Base-by-base conservation (phyloP, 345 rosid species). In the Balakata baccata region DNA sequence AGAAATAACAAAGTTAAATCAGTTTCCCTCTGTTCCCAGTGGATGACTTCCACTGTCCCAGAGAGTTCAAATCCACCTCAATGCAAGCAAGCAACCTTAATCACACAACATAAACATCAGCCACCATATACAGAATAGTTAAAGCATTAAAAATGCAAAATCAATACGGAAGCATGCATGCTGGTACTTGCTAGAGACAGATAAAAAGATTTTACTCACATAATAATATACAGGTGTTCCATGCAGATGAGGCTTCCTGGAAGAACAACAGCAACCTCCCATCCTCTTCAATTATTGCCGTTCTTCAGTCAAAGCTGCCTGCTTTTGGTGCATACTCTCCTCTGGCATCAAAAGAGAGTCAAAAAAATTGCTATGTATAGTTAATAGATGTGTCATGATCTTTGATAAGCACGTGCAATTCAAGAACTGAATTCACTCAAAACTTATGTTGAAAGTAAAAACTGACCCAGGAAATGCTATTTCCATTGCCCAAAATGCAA, bases 221-320 rank as follows among this genome's bases (percentile, higher is more conserved):
- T 93, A 91, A 68, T 88, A 93, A 80, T 87, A 93, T 11, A 88
- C 84, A 57, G 98, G 94, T 25, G 98, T 78, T 70, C 92, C 92
- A 81, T 85, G 89, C 29, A 93, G 84, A 85, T 89, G 93, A 49
- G 94, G 81, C 71, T 87, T 88, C 74, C 90, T 84, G 38, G 95
- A 85, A 78, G 98, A 90, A 82, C 89, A 89, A 79, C 97, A 91
- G 79, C 97, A 93, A 72, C 93, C 98, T 85, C 98, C 98, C 98
- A 93, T 93, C 73, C 72, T 85, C 70, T 29, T 69, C 79, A 47
- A 75, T 74, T 75, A 65, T 70, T 71, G 66, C 63, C 58, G 65
- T 57, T 68, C 70, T 82, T 77, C 70, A 77, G 67, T 74, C 61
- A 73, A 79, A 6, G 52, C 68, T 9, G 71, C 63, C 66, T 41